Evolutionary conservation across 805 yeast species (phyloP).

Genomic region (Jamesozyma jinghongensis): DNA sequence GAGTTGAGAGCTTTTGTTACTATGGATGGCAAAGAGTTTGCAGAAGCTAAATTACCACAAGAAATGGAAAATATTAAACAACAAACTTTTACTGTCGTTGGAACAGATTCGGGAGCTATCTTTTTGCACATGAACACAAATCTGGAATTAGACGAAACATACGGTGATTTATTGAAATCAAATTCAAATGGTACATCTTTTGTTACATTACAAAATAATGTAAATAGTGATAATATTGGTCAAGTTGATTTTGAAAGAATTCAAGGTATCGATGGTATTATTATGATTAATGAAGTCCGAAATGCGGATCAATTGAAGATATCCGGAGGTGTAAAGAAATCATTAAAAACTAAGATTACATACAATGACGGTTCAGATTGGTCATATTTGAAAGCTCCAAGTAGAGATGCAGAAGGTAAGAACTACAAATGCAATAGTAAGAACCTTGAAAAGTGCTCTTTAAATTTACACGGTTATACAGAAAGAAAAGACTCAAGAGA

Average conservation of each 20-base stretch:
- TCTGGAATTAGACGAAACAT: conserved; percentile 42
- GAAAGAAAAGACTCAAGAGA: conserved; percentile 79
- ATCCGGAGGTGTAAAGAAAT: conserved; percentile 39
- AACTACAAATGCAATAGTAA: conserved; percentile 44
- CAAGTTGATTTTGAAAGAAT: conserved; percentile 84
- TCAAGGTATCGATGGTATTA: conserved; percentile 76
- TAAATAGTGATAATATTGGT: conserved; percentile 65
- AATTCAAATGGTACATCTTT: conserved; percentile 88
- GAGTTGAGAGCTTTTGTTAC: conserved; percentile 64
- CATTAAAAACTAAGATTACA: conserved; percentile 62
- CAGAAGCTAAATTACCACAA: conserved; percentile 69
- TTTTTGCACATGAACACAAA: conserved; percentile 77
- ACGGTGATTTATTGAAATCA: conserved; percentile 76
- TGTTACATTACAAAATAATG: conserved; percentile 55
- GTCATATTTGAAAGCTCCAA: conserved; percentile 64
- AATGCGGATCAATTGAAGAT: conserved; percentile 39
- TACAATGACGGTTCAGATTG: conserved; percentile 91
- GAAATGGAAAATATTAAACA: conserved; percentile 50
- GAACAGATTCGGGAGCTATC: conserved; percentile 60
- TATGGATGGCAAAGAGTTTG: conserved; percentile 65
- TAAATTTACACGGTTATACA: conserved; percentile 84
- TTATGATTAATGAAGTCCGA: conserved; percentile 59
- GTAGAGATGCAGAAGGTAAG: conserved; percentile 50
- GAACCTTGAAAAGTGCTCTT: conserved; percentile 54
- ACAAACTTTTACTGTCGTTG: conserved; percentile 71